phyloP scores from a whole-genome alignment of 78 protist species.

The Bodo saltans region DNA sequence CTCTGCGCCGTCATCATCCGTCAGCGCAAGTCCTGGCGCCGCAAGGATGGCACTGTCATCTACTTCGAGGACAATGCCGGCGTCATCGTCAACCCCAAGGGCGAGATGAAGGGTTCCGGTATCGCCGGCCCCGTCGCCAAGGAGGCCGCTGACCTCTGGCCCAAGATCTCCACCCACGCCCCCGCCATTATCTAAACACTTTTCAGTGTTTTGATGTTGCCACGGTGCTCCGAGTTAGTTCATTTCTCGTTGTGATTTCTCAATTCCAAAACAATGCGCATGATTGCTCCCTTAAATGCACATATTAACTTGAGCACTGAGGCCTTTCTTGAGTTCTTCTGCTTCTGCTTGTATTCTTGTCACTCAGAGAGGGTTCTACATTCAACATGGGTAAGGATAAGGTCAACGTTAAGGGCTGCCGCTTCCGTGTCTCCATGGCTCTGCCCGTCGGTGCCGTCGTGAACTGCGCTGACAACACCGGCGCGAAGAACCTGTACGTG shows the following conservation, averaged over 20 bases:
- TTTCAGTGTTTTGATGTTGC: too few species aligned
- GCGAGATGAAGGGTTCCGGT: constrained; percentile 98
- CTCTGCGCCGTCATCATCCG: constrained; percentile 92
- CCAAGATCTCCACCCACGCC: constrained; percentile 69
- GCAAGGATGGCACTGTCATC: constrained; percentile 89
- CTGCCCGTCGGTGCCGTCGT: constrained; percentile 90
- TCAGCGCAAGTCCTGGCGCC: constrained; percentile 93
- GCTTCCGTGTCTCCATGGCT: constrained; percentile 81
- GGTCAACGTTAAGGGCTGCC: constrained; percentile 42
- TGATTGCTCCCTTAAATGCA: too few species aligned
- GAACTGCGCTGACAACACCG: constrained; percentile 99
- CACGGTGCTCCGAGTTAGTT: too few species aligned
- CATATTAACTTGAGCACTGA: too few species aligned
- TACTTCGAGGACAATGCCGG: constrained; percentile 99
- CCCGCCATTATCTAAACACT: constrained; percentile 17
- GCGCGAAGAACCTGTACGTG: constrained; percentile 98
- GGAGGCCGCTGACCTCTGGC: constrained; percentile 99
- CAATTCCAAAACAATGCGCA: too few species aligned
- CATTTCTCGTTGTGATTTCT: too few species aligned
- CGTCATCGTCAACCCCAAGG: constrained; percentile 98
- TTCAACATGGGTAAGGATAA: neutral
- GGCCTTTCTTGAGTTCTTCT: too few species aligned
- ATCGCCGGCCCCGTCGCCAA: constrained; percentile 98
- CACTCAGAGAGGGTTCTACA: too few species aligned
- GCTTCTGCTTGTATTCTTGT: too few species aligned